Evolutionary conservation across 495 filamentous ascomycete genomes (phyloP), one percentile per base, ranked within the genome.

Genomic region (Penicillium goetzii): DNA sequence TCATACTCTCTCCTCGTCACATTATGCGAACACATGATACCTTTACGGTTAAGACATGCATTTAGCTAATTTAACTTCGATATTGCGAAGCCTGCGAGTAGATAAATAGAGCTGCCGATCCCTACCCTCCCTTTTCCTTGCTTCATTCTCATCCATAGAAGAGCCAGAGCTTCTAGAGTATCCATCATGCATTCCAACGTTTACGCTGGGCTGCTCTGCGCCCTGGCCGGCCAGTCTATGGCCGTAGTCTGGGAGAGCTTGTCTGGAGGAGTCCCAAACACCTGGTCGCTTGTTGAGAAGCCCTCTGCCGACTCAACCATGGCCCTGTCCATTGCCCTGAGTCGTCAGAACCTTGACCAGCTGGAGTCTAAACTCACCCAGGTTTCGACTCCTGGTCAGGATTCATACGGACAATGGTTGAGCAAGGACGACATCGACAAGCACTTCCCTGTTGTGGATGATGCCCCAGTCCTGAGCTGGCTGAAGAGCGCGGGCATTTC

Each of bases 371-470:
- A 78, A 45, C 72, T 88, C 59, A 70, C 80, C 25, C 77, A 83
- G 47, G 75, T 89, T 23, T 86, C 86, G 0, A 86, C 85, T 10
- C 86, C 86, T 3, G 81, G 81, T 12, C 68, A 81, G 36, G 68
- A 74, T 4, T 74, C 77, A 50, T 89, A 89, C 61, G 85, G 86
- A n/a, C 72, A 84, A 63, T 84, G 83, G 67, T 70, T 88, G 65
- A 80, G 82, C 49, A 74, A 75, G 21, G 73, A 83, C 5, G 80
- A 86, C 41, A 68, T 88, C 5, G 80, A 83, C n/a, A 71, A 77
- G 17, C 73, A 81, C 45, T 84, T 86, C 21, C 81, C 83, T 12
- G 79, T 84, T 1, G 79, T 82, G 1, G 63, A 65, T 32, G 70
- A 78, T 11, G 68, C 72, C 25, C 69, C 79, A 1, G 75, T 82